A percentile compares a stretch with the other conserved stretches of the same genome.
These are phyloP conservation scores for Rhizopus stolonifer DNA, from an alignment of 371 early-diverging fungal species.

Conservation along the genomic window DNA sequence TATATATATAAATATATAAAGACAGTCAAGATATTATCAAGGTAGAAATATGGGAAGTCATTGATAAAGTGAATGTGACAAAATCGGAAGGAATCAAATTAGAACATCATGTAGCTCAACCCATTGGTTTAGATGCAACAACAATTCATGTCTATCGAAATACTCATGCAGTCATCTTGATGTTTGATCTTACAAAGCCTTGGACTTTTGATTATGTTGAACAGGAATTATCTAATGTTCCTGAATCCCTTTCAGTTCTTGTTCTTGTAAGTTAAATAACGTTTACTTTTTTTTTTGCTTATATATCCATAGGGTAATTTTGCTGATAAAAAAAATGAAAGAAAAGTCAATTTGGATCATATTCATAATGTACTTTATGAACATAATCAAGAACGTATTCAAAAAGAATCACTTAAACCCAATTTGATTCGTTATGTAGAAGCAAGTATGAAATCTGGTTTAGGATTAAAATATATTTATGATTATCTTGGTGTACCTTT, in stretches of 20 bases:
- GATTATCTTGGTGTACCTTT: conserved; percentile 65
- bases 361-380: conserved; percentile 46
- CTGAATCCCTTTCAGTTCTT: conserved; percentile 54
- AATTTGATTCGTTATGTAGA: conserved; percentile 64
- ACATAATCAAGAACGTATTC: conserved; percentile 44
- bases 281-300: background rate
- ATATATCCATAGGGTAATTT: conserved; percentile 45
- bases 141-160: conserved; percentile 69
- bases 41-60: conserved; percentile 72
- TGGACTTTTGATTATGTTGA: conserved; percentile 67
- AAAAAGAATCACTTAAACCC: conserved; percentile 46
- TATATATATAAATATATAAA: too few relatives aligned
- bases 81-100: conserved; percentile 46
- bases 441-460: conserved; percentile 59
- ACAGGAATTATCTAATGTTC: conserved; percentile 51
- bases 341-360: conserved; percentile 32
- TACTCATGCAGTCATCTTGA: conserved; percentile 56
- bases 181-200: conserved; percentile 63
- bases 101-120: conserved; percentile 27
- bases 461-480: conserved; percentile 64
- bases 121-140: conserved; percentile 58
- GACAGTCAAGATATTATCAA: conserved; percentile 65
- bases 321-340: conserved; percentile 40
- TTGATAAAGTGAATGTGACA: conserved; percentile 51
- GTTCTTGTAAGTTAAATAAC: conserved; percentile 45